Conservation (phyloP, 2,329 filamentous ascomycete species). For the Acrodontium crateriforme region DNA sequence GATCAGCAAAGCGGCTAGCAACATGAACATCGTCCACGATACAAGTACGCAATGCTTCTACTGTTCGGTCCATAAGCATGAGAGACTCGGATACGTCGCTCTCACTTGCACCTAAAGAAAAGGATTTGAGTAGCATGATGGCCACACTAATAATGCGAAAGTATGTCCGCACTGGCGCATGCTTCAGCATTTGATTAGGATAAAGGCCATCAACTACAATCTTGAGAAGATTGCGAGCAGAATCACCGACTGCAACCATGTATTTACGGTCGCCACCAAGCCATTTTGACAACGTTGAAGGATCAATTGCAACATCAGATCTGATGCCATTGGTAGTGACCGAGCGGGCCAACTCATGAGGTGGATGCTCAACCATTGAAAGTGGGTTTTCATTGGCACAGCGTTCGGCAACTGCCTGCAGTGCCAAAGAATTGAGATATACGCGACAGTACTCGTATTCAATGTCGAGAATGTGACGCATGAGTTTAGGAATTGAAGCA, state of each 20-base stretch:
- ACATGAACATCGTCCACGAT: constrained; percentile 78
- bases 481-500: constrained; percentile 37
- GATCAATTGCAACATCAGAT: constrained; percentile 31
- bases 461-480: constrained; percentile 69
- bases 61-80: constrained; percentile 58
- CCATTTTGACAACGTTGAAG: constrained; percentile 32
- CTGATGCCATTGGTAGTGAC: constrained; percentile 22
- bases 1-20: constrained; percentile 69
- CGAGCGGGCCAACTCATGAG: constrained; percentile 19
- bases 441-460: constrained; percentile 93
- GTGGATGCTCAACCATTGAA: constrained; percentile 15
- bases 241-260: constrained; percentile 59
- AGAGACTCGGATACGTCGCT: constrained; percentile 66
- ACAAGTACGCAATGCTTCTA: constrained; percentile 59
- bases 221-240: constrained; percentile 60
- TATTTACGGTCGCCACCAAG: constrained; percentile 48
- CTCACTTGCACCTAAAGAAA: constrained; percentile 65
- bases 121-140: constrained; percentile 75
- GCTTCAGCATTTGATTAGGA: constrained; percentile 62
- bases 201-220: constrained; percentile 65
- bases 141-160: constrained; percentile 76
- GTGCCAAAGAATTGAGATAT: constrained; percentile 83
- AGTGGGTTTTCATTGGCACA: constrained; percentile 60
- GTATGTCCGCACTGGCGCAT: constrained; percentile 71
- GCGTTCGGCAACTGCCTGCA: constrained; percentile 89